Base-by-base conservation (phyloP, 2,329 filamentous ascomycete species). In the Coleophoma cylindrospora region DNA sequence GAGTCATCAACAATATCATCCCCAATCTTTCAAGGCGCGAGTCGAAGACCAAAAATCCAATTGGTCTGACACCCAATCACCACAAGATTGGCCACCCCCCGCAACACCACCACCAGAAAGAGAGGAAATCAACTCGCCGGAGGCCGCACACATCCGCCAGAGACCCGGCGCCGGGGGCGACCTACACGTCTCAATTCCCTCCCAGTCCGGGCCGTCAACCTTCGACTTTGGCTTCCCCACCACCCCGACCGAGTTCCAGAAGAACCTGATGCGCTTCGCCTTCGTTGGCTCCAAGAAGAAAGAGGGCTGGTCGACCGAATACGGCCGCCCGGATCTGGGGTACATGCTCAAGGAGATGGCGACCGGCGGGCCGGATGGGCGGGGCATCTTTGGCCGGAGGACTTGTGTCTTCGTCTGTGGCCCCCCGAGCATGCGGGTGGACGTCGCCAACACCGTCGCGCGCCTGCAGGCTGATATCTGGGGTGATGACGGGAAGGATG, bases 341-440 rank as follows among this genome's bases (percentile, higher is more conserved):
- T 92, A 86, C 66, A 89, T 95, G 81, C 77, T 97, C 48, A 84
- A 82, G 61, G 84, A 94, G 56, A 86, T 91, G 79, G 87, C 89
- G 4, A 84, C 81, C 19, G 86, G 84, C n/a, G 84, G 84, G 47
- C 58, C 73, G 0, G 80, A 86, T 56, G 81, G 83, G 3, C 72
- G 81, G 43, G 83, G 83, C 1, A 83, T 86, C 50, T 86, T 95
- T 51, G 91, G 92, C 2, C 76, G 87, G 41, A 75, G 90, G 50
- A 91, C 89, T 3, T 92, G 90, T 58, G 89, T 96, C 6, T 96
- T 95, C 66, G 91, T 97, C 13, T 97, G 92, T 64, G 92, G 92
- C 0, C 92, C 92, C 15, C 83, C 89, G 1, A 76, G 82, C 50
- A 95, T 96, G 91, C 75, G 92, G 55, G 83, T 91, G 12, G 90